These are phyloP conservation scores for Mycena vitilis DNA, from an alignment of 768 basidiomycete genomes.

Conservation along the genomic window DNA sequence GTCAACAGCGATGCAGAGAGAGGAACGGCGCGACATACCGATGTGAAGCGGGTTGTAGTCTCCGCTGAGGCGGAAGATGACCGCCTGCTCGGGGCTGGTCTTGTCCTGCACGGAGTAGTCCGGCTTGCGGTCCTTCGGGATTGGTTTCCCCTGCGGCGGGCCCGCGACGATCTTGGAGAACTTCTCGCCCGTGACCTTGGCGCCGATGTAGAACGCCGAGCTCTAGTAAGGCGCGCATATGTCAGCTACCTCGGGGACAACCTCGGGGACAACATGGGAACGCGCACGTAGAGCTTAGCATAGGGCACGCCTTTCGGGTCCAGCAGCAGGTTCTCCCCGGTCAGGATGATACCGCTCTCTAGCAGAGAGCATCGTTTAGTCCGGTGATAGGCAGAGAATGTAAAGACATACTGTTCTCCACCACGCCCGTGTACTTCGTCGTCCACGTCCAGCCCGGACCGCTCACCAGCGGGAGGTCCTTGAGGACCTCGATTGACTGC, in stretches of 20 bases:
- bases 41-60: conserved; percentile 87
- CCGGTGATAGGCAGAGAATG: background rate
- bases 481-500: conserved; percentile 84
- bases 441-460: conserved; percentile 85
- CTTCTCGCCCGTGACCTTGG: conserved; percentile 70
- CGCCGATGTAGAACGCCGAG: conserved; percentile 78
- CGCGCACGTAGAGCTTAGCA: conserved; percentile 68
- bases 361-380: conserved; percentile 7
- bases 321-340: conserved; percentile 70
- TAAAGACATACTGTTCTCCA: conserved; percentile 79
- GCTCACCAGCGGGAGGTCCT: conserved; percentile 79
- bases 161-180: conserved; percentile 72
- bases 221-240: conserved; percentile 50
- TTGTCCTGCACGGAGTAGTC: conserved; percentile 72
- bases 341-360: conserved; percentile 84
- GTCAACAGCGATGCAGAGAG: background rate
- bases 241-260: background rate
- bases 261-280: too few species aligned
- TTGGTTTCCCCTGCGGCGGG: conserved; percentile 68
- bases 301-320: conserved; percentile 70
- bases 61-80: conserved; percentile 79
- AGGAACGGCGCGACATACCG: conserved; percentile 50
- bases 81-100: conserved; percentile 74
- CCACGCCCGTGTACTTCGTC: conserved; percentile 72
- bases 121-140: conserved; percentile 70